Evolutionary conservation across 2,329 filamentous ascomycete species (phyloP), one percentile per base, ranked within the genome.

Genomic region (Cyanodermella asteris): DNA sequence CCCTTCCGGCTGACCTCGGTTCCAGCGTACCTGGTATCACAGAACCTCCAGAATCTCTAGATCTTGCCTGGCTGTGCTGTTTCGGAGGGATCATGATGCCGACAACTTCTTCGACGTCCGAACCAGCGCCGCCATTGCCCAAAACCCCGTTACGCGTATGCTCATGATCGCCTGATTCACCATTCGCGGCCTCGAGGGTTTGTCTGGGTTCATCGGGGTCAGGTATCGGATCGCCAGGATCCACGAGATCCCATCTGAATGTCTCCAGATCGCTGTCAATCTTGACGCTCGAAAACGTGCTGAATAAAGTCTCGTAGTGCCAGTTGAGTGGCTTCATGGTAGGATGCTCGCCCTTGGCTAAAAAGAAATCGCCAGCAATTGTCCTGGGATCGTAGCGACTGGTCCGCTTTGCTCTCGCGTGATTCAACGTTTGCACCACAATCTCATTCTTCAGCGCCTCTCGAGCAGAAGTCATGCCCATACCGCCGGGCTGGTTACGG

Each of bases 331-430:
- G 44, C 14, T 55, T 45, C 41, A 68, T 61, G 7, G 56, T 56
- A 0, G 68, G 67, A 39, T 73, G 67, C 29, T 60, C 58, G 10
- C 64, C 64, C 8, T 64, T 54, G 10, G 64, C 61, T 24, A 72
- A 56, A 7, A 74, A 46, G 5, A 75, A 54, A 38, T 72, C 66
- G 25, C 64, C 49, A 4, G 67, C 68, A 31, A 74, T 68, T 0
- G 64, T 72, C 22, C 56, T 53, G 2, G 60, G 54, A 36, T 72
- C 56, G 37, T 74, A 74, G 10, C 44, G 51, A n/a, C n/a, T n/a
- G n/a, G n/a, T n/a, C n/a, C n/a, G n/a, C n/a, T n/a, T n/a, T n/a
- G n/a, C n/a, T n/a, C n/a, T n/a, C 5, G 51, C 51, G 31, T 59
- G 59, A 14, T 51, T 30, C 5, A 47, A 31, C 4, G 47, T 46